These are phyloP conservation scores for Kuraishia hungarica DNA, from an alignment of 805 yeast genomes.

Conservation along the genomic window DNA sequence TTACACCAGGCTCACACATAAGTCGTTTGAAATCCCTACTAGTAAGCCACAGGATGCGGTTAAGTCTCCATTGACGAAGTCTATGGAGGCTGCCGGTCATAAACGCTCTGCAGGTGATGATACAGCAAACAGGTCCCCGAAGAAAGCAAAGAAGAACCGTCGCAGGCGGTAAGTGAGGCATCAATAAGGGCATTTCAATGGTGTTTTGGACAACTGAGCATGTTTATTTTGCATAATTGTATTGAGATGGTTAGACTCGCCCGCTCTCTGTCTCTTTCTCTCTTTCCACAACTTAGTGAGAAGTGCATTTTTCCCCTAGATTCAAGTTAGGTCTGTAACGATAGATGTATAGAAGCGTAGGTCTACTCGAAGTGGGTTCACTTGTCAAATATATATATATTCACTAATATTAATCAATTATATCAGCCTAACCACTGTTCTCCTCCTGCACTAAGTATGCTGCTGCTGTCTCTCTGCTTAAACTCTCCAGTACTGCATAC, in stretches of 20 bases:
- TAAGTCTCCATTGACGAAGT: neutral
- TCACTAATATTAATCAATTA: neutral
- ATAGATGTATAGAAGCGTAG: neutral
- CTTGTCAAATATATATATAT: neutral
- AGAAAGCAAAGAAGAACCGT: neutral
- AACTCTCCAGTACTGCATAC: neutral
- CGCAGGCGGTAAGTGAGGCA: neutral
- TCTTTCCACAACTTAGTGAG: neutral
- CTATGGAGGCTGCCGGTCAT: neutral
- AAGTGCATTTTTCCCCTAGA: neutral
- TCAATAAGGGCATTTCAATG: neutral
- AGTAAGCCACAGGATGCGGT: neutral
- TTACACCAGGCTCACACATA: conserved; percentile 70
- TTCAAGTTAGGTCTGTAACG: neutral
- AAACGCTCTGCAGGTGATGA: neutral
- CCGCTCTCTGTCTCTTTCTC: neutral
- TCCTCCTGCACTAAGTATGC: too few relatives aligned
- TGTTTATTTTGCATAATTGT: neutral
- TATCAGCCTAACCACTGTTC: too few relatives aligned
- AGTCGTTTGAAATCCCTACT: conserved; percentile 13
- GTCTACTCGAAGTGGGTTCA: neutral
- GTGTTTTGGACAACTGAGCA: neutral
- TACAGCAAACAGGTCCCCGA: neutral
- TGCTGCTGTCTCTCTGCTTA: too few relatives aligned
- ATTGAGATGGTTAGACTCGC: neutral